Evolutionary conservation across 176 grass and related monocot genomes (phyloP).

Genomic region (Aegilops longissima): DNA sequence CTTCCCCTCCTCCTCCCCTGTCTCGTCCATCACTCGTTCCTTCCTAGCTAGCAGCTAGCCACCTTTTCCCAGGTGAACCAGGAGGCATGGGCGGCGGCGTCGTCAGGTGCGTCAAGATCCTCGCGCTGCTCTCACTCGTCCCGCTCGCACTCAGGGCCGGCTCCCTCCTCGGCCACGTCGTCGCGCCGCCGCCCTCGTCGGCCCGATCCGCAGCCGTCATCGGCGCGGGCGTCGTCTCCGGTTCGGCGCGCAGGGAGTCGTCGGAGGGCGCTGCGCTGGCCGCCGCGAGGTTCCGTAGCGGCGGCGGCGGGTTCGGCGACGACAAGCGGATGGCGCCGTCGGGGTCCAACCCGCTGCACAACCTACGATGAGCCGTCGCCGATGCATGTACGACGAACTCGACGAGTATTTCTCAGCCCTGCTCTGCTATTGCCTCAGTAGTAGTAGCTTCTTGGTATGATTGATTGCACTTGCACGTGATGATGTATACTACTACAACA

Average conservation of each 20-base stretch:
- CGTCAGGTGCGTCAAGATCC: conserved; percentile 46
- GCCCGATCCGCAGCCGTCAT: background rate
- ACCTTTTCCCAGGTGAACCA: background rate
- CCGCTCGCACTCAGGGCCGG: conserved; percentile 29
- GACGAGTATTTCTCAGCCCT: background rate
- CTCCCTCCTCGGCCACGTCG: conserved; percentile 31
- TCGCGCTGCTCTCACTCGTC: conserved; percentile 40
- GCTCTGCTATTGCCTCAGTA: background rate
- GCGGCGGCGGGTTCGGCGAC: conserved; percentile 22
- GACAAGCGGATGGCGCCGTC: conserved; percentile 67
- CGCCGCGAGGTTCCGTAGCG: background rate
- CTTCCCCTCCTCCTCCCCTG: background rate
- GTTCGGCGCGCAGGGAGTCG: background rate
- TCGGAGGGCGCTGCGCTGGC: background rate
- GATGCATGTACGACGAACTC: background rate
- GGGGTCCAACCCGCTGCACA: conserved; percentile 71
- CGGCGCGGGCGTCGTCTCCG: background rate
- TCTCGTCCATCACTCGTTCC: background rate
- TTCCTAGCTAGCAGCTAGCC: background rate
- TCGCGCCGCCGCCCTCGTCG: background rate
- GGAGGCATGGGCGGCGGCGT: conserved; percentile 2
- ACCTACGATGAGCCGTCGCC: conserved; percentile 23
- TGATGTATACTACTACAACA: background rate
- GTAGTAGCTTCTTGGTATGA: background rate
- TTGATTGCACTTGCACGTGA: background rate